Conservation (phyloP, 1,284 basidiomycete genomes). For the Xerocomus amazonicus region DNA sequence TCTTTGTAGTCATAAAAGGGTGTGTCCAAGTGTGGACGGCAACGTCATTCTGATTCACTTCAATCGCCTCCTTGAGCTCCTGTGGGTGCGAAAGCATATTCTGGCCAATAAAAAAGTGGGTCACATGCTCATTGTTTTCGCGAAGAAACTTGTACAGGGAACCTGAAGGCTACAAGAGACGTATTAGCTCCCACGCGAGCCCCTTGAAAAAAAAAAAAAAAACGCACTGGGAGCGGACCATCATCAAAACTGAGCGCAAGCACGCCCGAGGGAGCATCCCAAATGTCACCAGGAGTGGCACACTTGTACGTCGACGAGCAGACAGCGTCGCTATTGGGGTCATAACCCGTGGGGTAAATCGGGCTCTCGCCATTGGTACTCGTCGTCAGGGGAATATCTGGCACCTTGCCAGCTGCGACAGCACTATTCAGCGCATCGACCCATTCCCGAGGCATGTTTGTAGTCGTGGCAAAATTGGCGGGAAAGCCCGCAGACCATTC, state of each 20-base stretch:
- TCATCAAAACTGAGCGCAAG: conserved; percentile 74
- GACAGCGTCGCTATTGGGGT: conserved; percentile 50
- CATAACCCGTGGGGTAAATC: conserved; percentile 49
- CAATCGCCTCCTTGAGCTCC: conserved; percentile 52
- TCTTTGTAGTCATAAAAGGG: conserved; percentile 76
- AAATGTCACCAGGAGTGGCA: conserved; percentile 54
- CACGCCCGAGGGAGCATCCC: conserved; percentile 64
- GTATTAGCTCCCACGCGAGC: conserved; percentile 28
- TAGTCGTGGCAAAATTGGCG: conserved; percentile 38
- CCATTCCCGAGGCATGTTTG: conserved; percentile 60
- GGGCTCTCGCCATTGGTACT: conserved; percentile 44
- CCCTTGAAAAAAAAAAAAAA: conserved; percentile 16
- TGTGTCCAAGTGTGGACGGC: conserved; percentile 82
- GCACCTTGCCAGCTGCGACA: conserved; percentile 67
- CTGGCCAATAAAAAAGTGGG: conserved; percentile 81
- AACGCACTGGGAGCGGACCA: conserved; percentile 61
- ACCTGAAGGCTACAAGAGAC: conserved; percentile 21
- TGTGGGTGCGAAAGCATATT: conserved; percentile 61
- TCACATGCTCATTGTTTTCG: conserved; percentile 57
- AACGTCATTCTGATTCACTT: conserved; percentile 55
- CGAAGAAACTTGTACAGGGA: conserved; percentile 55
- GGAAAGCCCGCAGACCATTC: conserved; percentile 62
- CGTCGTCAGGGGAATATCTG: conserved; percentile 55
- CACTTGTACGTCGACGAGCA: conserved; percentile 73
- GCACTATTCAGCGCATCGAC: conserved; percentile 62